Evolutionary conservation across 2,329 filamentous ascomycete genomes (phyloP).

Genomic region (Ophiostoma novo-ulmi): DNA sequence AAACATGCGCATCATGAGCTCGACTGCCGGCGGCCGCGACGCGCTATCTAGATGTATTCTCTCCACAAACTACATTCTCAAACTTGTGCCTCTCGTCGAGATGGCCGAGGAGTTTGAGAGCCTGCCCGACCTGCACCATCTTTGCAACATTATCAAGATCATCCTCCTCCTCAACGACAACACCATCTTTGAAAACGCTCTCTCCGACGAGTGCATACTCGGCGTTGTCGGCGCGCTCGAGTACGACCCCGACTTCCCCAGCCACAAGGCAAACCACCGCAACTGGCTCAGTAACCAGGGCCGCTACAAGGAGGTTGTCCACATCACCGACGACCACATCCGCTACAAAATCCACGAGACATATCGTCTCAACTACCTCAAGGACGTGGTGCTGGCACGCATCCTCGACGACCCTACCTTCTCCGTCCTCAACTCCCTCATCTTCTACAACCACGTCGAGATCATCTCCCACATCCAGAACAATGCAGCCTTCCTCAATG

Average conservation of each 20-base stretch:
- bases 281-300: slow-evolving; percentile 86
- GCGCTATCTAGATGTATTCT: slow-evolving; percentile 83
- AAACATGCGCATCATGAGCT: slow-evolving; percentile 72
- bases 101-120: slow-evolving; percentile 90
- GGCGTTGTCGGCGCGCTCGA: slow-evolving; percentile 94
- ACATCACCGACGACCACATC: slow-evolving; percentile 76
- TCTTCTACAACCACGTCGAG: slow-evolving; percentile 98
- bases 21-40: slow-evolving; percentile 71
- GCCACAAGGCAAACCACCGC: slow-evolving; percentile 94
- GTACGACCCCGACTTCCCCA: slow-evolving; percentile 96
- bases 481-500: slow-evolving; percentile 70
- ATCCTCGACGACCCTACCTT: slow-evolving; percentile 98
- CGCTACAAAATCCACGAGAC: slow-evolving; percentile 92
- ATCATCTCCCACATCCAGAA: slow-evolving; percentile 92
- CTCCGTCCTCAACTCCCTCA: slow-evolving; percentile 92
- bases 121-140: slow-evolving; percentile 74
- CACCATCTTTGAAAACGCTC: slow-evolving; percentile 86
- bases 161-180: slow-evolving; percentile 93
- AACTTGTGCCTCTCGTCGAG: slow-evolving; percentile 78
- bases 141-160: slow-evolving; percentile 98
- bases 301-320: slow-evolving; percentile 93
- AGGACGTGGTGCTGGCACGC: slow-evolving; percentile 93
- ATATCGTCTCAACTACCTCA: slow-evolving; percentile 91
- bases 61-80: slow-evolving; percentile 77
- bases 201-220: slow-evolving; percentile 81